Conservation (phyloP, 805 yeast genomes). For the Citeromyces matritensis region DNA sequence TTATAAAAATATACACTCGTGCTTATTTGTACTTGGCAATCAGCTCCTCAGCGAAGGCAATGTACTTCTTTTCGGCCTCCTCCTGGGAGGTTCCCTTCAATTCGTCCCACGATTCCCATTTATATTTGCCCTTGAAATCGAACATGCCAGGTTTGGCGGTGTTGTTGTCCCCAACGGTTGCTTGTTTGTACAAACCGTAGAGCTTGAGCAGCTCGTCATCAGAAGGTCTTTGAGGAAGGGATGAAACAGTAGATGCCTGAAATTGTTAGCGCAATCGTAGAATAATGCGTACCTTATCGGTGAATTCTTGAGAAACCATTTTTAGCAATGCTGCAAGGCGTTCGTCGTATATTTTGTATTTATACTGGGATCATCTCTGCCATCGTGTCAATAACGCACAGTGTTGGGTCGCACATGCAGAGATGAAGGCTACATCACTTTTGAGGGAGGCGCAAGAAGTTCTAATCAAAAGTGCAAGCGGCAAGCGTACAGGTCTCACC, state of each 20-base stretch:
- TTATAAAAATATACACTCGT: not conserved
- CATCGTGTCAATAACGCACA: too few relatives aligned
- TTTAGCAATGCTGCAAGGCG: constrained; percentile 1
- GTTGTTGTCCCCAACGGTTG: constrained; percentile 88
- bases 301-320: constrained; percentile 20
- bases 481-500: constrained; percentile 71
- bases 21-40: constrained; percentile 28
- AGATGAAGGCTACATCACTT: constrained; percentile 17
- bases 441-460: constrained; percentile 26
- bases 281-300: constrained; percentile 15
- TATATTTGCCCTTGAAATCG: constrained; percentile 89
- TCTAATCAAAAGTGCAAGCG: constrained; percentile 41
- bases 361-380: too few relatives aligned
- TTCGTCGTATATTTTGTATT: too few relatives aligned
- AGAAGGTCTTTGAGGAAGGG: constrained; percentile 60
- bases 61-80: constrained; percentile 80
- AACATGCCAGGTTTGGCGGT: constrained; percentile 84
- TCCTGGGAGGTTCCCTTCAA: constrained; percentile 75
- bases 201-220: constrained; percentile 79
- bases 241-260: constrained; percentile 74
- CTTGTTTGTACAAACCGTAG: constrained; percentile 92
- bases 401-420: not conserved
- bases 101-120: constrained; percentile 95
- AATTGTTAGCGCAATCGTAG: not conserved
- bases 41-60: constrained; percentile 51